Percentiles rank a stretch among this genome's conserved stretches.
These are phyloP conservation scores for Aspergillus sp. DNA, from an alignment of 2,329 filamentous ascomycete species.

Conservation along the genomic window DNA sequence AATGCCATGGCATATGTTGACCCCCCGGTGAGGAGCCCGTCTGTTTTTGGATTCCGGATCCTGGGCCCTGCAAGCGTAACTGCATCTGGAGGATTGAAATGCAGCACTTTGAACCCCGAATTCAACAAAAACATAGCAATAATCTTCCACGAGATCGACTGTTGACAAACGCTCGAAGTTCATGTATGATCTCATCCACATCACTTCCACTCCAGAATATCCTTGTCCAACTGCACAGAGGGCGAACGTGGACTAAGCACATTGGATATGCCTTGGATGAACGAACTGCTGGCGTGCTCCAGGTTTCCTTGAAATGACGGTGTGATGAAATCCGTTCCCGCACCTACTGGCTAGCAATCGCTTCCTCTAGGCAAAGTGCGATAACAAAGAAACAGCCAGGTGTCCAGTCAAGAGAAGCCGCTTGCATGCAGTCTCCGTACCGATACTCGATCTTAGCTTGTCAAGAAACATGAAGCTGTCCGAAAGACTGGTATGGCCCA, in stretches of 20 bases:
- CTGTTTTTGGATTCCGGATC: not conserved
- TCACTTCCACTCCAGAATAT: not conserved
- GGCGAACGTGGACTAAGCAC: not conserved
- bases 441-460: not conserved
- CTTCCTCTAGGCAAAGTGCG: not conserved
- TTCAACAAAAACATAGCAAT: not conserved
- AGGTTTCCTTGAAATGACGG: not conserved
- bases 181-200: not conserved
- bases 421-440: not conserved
- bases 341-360: not conserved
- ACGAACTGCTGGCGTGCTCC: not conserved
- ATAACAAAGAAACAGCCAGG: not conserved
- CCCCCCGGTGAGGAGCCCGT: not conserved
- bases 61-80: too few relatives aligned
- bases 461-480: not conserved
- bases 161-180: not conserved
- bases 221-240: not conserved
- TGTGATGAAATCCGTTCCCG: not conserved
- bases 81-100: not conserved
- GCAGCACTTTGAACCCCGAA: not conserved
- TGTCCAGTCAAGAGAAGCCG: not conserved
- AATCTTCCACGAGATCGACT: not conserved
- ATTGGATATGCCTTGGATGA: not conserved
- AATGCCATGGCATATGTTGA: not conserved
- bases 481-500: not conserved